Conservation (phyloP, 495 filamentous ascomycete species). For the Choiromyces venosus region DNA sequence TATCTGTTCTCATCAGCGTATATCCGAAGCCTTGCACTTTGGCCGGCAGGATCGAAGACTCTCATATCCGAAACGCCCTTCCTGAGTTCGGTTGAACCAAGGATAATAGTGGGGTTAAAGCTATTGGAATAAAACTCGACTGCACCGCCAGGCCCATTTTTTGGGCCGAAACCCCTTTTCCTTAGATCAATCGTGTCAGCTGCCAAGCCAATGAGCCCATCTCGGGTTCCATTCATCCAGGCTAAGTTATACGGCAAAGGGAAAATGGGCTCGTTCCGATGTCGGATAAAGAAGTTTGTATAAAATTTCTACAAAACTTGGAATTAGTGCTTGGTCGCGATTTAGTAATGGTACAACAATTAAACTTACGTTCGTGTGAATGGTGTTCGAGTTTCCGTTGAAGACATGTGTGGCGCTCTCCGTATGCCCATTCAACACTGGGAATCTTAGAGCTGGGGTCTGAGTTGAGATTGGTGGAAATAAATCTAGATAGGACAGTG, state of each 20-base stretch:
- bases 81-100: slow-evolving; percentile 12
- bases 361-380: background rate
- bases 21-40: slow-evolving; percentile 11
- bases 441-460: background rate
- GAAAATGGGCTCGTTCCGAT: slow-evolving; percentile 63
- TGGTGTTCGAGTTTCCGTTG: background rate
- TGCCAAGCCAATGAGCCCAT: background rate
- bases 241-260: slow-evolving; percentile 76
- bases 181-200: background rate
- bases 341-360: background rate
- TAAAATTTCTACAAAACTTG: slow-evolving; percentile 54
- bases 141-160: slow-evolving; percentile 5
- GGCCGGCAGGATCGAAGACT: background rate
- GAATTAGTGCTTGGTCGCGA: background rate
- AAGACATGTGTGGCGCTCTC: background rate
- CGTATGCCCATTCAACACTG: background rate
- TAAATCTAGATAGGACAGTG: background rate
- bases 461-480: background rate
- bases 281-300: slow-evolving; percentile 73
- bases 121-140: slow-evolving; percentile 4
- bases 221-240: slow-evolving; percentile 49
- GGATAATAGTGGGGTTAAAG: slow-evolving; percentile 13
- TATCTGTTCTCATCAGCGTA: slow-evolving; percentile 7
- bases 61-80: slow-evolving; percentile 3
- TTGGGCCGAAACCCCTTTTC: slow-evolving; percentile 1